Conservation (phyloP, 768 basidiomycete species). For the Tulasnella sp. region DNA sequence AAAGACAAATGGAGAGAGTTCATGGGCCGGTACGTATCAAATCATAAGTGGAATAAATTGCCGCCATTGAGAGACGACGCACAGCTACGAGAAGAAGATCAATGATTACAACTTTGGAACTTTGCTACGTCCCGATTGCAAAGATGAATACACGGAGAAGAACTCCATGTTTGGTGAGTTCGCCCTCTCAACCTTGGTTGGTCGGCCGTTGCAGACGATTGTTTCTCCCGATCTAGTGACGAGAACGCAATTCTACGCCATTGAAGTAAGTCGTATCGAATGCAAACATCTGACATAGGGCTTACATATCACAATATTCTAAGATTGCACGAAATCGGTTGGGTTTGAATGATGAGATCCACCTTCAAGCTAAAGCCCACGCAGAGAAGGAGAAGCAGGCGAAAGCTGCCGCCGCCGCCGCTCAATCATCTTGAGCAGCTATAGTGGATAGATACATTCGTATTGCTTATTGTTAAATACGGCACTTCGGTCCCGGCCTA, state of each 20-base stretch:
- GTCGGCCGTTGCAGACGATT: neutral
- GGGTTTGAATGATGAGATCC: conserved; percentile 85
- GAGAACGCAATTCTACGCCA: conserved; percentile 85
- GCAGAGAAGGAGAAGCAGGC: conserved; percentile 42
- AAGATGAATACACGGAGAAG: conserved; percentile 80
- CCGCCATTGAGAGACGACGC: neutral
- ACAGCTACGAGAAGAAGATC: conserved; percentile 85
- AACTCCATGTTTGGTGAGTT: conserved; percentile 91
- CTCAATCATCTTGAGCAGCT: too few relatives aligned
- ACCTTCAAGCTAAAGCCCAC: conserved; percentile 77
- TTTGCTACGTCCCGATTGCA: conserved; percentile 79
- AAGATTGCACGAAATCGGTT: conserved; percentile 91
- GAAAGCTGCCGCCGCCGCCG: conserved; percentile 16
- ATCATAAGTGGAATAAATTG: neutral
- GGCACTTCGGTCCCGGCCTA: too few relatives aligned
- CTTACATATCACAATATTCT: neutral
- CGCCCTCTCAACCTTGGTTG: conserved; percentile 4
- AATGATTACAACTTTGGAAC: conserved; percentile 98
- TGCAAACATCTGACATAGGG: conserved; percentile 29
- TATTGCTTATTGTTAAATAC: too few relatives aligned
- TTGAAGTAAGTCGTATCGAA: conserved; percentile 60
- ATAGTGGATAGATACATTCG: too few relatives aligned
- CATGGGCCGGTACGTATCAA: conserved; percentile 61
- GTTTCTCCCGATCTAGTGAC: conserved; percentile 1
- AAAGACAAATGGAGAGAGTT: conserved; percentile 93